Percentiles rank a stretch among this genome's conserved stretches.
phyloP scores from a whole-genome alignment of 179 eudicot genomes.

The Pouteria campechiana region DNA sequence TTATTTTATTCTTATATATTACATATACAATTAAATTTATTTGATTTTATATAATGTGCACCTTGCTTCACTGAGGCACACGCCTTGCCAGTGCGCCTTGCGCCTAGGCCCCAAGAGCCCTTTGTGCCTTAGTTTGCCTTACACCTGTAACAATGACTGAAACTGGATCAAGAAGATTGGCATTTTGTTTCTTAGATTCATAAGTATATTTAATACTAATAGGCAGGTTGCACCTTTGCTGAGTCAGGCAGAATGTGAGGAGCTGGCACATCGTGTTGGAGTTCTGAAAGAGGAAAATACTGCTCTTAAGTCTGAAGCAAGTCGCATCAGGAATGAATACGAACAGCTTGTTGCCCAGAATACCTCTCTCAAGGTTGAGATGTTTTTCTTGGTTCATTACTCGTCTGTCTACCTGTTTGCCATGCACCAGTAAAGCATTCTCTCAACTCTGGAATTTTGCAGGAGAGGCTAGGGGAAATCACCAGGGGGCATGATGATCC shows the following conservation, averaged over 20 bases:
- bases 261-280: slow-evolving; percentile 88
- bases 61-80: too few species aligned
- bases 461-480: slow-evolving; percentile 74
- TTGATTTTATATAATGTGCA: too few species aligned
- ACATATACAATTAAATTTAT: too few species aligned
- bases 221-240: too few species aligned
- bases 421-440: neutral
- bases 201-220: too few species aligned
- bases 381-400: neutral
- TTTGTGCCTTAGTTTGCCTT: too few species aligned
- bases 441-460: slow-evolving; percentile 11
- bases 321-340: slow-evolving; percentile 58
- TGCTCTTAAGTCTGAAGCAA: slow-evolving; percentile 67
- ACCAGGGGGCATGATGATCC: slow-evolving; percentile 37
- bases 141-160: too few species aligned
- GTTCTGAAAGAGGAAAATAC: slow-evolving; percentile 71
- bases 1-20: too few species aligned
- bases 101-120: too few species aligned
- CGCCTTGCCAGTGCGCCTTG: too few species aligned
- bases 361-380: slow-evolving; percentile 58
- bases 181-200: too few species aligned
- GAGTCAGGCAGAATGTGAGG: slow-evolving; percentile 87
- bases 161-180: too few species aligned
- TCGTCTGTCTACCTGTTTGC: neutral
- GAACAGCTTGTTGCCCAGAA: slow-evolving; percentile 74